phyloP scores from a whole-genome alignment of 306 rosid species.

The Hippophae gyantsensis region DNA sequence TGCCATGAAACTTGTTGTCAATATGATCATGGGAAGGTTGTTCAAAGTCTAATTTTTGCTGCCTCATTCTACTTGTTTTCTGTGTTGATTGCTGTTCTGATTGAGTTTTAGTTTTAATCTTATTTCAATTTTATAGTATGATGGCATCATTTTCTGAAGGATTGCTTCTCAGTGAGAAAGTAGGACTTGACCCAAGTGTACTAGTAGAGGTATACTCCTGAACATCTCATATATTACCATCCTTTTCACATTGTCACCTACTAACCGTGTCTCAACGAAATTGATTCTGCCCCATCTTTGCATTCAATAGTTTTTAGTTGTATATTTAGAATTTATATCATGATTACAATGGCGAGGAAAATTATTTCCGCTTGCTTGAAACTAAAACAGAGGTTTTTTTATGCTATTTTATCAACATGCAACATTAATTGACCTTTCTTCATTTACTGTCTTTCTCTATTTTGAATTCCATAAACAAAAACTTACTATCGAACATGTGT shows the following conservation, averaged over 20 bases:
- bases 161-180: slow-evolving; percentile 78
- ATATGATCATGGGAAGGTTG: slow-evolving; percentile 98
- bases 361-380: too few relatives aligned
- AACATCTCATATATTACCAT: slow-evolving; percentile 12
- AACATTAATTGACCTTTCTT: too few relatives aligned
- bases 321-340: too few relatives aligned
- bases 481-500: neutral
- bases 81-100: slow-evolving; percentile 12
- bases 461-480: neutral
- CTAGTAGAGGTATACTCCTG: slow-evolving; percentile 63
- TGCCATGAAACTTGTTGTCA: slow-evolving; percentile 93
- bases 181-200: slow-evolving; percentile 72
- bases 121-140: slow-evolving; percentile 50
- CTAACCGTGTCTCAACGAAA: too few relatives aligned
- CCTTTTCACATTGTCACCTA: neutral
- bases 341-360: too few relatives aligned
- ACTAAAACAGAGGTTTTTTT: too few relatives aligned
- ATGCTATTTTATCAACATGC: too few relatives aligned
- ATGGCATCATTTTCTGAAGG: slow-evolving; percentile 98
- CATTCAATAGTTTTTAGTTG: too few relatives aligned
- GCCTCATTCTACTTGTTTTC: slow-evolving; percentile 13
- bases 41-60: slow-evolving; percentile 9
- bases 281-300: too few relatives aligned
- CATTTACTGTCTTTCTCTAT: neutral
- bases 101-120: slow-evolving; percentile 9